Percentiles rank a stretch among this genome's conserved stretches.
Conservation (phyloP, 1,284 basidiomycete genomes). For the Austroboletus novae-zelandiae region DNA sequence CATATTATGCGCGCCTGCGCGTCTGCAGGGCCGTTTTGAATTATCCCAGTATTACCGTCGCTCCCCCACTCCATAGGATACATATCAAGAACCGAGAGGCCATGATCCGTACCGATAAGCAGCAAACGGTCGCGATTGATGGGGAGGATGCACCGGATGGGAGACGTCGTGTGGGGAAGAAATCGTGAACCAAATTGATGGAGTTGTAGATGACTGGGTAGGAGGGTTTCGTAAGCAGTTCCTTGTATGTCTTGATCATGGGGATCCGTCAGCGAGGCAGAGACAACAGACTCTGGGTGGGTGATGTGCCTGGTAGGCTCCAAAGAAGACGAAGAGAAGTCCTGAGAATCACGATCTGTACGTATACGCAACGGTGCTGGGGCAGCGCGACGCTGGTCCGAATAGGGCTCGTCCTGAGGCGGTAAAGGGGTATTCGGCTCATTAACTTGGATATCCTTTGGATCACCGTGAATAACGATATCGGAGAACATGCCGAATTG, state of each 20-base stretch:
- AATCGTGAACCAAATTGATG: conserved; percentile 80
- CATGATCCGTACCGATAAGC: conserved; percentile 72
- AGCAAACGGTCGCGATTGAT: conserved; percentile 59
- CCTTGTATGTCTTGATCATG: conserved; percentile 32
- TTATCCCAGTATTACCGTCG: conserved; percentile 36
- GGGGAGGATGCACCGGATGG: conserved; percentile 71
- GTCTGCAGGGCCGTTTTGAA: conserved; percentile 62
- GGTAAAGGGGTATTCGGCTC: conserved; percentile 1
- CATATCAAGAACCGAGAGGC: conserved; percentile 76
- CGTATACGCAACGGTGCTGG: conserved; percentile 21
- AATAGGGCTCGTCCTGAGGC: not conserved
- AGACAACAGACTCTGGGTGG: conserved; percentile 12
- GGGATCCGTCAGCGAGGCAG: conserved; percentile 8
- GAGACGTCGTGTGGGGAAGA: conserved; percentile 71
- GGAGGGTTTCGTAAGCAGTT: conserved; percentile 35
- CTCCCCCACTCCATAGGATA: conserved; percentile 62
- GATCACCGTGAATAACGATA: conserved; percentile 6
- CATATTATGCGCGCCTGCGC: conserved; percentile 65
- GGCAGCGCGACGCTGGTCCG: conserved; percentile 7
- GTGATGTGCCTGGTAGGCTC: conserved; percentile 13
- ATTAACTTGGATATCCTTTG: conserved; percentile 18
- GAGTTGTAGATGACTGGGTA: conserved; percentile 62
- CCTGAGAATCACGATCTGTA: conserved; percentile 22
- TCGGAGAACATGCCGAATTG: not conserved
- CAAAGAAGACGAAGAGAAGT: conserved; percentile 8